phyloP scores from a whole-genome alignment of 1,284 basidiomycete species.

The Microbotryum intermedium region DNA sequence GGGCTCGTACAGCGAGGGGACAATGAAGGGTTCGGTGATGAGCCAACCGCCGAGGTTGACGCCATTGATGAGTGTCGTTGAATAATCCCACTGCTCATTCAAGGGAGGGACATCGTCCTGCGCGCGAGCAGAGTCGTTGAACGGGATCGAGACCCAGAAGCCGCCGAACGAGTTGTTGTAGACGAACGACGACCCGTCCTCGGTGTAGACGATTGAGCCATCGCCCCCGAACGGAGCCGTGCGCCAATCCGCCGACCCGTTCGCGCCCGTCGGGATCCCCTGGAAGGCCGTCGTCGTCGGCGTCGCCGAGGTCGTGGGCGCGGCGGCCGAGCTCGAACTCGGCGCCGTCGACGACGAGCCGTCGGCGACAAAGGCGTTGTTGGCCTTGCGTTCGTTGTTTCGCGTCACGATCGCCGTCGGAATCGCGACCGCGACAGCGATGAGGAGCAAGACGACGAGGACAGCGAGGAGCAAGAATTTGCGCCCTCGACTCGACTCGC shows the following conservation, averaged over 20 bases:
- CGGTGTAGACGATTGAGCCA: constrained; percentile 57
- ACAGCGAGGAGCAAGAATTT: constrained; percentile 36
- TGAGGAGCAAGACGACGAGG: constrained; percentile 30
- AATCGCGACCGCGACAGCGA: constrained; percentile 36
- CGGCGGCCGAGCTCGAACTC: background rate
- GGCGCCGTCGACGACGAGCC: constrained; percentile 4
- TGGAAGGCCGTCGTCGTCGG: background rate
- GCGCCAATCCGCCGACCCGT: constrained; percentile 35
- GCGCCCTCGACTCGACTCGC: constrained; percentile 13
- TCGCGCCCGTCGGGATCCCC: constrained; percentile 18
- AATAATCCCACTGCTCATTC: constrained; percentile 74
- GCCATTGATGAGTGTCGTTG: constrained; percentile 48
- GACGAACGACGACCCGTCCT: constrained; percentile 57
- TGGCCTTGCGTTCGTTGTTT: too few species aligned
- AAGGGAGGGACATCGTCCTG: constrained; percentile 58
- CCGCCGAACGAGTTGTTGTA: constrained; percentile 58
- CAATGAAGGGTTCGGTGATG: constrained; percentile 78
- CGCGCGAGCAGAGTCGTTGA: constrained; percentile 60
- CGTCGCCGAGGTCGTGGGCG: constrained; percentile 2
- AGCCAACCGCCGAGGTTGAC: constrained; percentile 56
- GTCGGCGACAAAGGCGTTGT: background rate
- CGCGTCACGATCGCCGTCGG: constrained; percentile 34
- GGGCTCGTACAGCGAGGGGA: constrained; percentile 70
- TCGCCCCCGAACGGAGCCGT: constrained; percentile 41
- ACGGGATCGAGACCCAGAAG: constrained; percentile 47